phyloP scores from a whole-genome alignment of 148 eudicot species.

The Chenopodium berlandieri region DNA sequence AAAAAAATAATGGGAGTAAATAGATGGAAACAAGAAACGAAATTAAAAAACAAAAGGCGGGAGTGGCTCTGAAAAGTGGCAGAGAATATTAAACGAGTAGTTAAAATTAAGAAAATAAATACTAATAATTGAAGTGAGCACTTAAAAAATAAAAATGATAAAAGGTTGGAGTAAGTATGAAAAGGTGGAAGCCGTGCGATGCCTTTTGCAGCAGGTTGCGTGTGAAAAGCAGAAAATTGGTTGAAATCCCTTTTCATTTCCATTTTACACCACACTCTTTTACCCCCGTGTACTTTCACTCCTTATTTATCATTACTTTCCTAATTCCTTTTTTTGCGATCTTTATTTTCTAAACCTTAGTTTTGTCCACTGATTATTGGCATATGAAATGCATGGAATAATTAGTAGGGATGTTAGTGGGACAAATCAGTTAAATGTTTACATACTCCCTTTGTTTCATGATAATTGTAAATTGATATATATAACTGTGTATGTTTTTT shows the following conservation, averaged over 20 bases:
- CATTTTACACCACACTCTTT: conserved; percentile 10
- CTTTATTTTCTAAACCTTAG: too few species aligned
- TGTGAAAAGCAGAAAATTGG: conserved; percentile 50
- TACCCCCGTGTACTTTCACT: conserved; percentile 24
- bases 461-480: too few species aligned
- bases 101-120: not conserved
- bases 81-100: conserved; percentile 18
- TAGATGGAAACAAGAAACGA: not conserved
- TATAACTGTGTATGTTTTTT: too few species aligned
- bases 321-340: too few species aligned
- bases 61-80: conserved; percentile 26
- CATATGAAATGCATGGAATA: too few species aligned
- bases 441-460: too few species aligned
- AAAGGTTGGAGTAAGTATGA: conserved; percentile 38
- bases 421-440: too few species aligned
- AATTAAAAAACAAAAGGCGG: not conserved
- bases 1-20: not conserved
- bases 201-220: conserved; percentile 45
- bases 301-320: not conserved
- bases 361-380: too few species aligned
- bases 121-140: conserved; percentile 7
- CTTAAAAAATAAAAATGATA: not conserved
- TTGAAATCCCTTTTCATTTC: conserved; percentile 1
- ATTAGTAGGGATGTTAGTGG: too few species aligned
- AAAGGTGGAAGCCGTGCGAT: conserved; percentile 49